Evolutionary conservation across 257 asterid species (phyloP), one percentile per base, ranked within the genome.

Genomic region (Solanum sejunctum): DNA sequence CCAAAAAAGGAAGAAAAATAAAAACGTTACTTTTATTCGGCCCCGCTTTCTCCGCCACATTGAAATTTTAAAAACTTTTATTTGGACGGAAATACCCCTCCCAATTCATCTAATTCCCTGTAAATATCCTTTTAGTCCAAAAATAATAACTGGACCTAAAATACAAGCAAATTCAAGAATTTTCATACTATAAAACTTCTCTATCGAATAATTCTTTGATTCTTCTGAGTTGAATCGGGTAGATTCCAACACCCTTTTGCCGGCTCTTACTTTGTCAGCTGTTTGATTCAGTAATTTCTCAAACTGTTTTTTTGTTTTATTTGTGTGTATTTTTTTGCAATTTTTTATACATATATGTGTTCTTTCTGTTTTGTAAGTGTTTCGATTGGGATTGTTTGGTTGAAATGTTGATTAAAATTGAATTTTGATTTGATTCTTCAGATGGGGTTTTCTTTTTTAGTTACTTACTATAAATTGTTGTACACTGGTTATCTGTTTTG

Each of bases 41-140:
- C 18, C 81, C 78, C 88, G 88, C 84, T 41, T 17, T 69, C 52
- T 83, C 86, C 94, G 96, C 94, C 91, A 92, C 94, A 86, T 89
- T 84, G 72, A 89, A 85, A 88, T 84, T 94, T 91, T 85, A 83
- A 94, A 86, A 58, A 58, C 36, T 80, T 84, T 51, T 10, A n/a
- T 72, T 26, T 49, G 81, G 90, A 80, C 97, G 3, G 58, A 47
- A 43, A 12, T 88, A 88, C 92, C 94, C 97, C 81, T 85, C 6
- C 4, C 45, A 15, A 78, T 23, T 15, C 16, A 75, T 49, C 16
- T 2, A 75, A 75, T 79, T 18, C 67, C 43, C 36, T 43, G 10
- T 71, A 84, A 86, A 52, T 83, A 51, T 73, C 12, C 28, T 16
- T 15, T 3, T 72, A 52, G 32, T 64, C 15, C 49, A 54, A 69